Evolutionary conservation across 441 rosid species (phyloP).

Genomic region (Raphanus hybrid): DNA sequence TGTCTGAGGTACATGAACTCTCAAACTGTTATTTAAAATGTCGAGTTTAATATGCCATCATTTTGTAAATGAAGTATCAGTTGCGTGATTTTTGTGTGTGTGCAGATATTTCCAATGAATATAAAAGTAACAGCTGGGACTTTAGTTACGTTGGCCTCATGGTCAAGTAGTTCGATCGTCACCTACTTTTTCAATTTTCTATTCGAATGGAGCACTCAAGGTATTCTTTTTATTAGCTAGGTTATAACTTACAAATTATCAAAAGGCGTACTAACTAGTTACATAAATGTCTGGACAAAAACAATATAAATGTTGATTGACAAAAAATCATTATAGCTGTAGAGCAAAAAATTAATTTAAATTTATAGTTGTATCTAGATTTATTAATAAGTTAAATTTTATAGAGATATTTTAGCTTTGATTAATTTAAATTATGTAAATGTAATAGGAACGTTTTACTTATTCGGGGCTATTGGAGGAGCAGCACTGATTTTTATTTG

Average conservation of each 20-base stretch:
- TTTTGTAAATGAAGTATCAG: background rate
- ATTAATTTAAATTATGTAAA: background rate
- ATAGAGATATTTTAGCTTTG: background rate
- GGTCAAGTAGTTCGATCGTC: constrained; percentile 52
- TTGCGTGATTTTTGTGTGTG: background rate
- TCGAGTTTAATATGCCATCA: background rate
- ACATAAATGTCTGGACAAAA: background rate
- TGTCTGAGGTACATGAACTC: constrained; percentile 41
- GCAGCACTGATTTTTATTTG: constrained; percentile 45
- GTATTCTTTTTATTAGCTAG: constrained; percentile 33
- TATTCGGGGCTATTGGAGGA: constrained; percentile 47
- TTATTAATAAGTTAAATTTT: background rate
- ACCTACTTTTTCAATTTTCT: constrained; percentile 61
- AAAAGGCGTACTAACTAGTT: background rate
- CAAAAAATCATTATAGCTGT: background rate
- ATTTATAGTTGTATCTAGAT: background rate
- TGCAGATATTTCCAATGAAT: constrained; percentile 64
- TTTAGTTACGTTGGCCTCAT: constrained; percentile 50
- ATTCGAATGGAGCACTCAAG: constrained; percentile 68
- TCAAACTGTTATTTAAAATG: background rate
- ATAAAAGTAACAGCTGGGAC: constrained; percentile 62
- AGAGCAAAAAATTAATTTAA: no score
- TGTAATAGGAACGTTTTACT: constrained; percentile 61
- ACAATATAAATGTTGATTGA: background rate
- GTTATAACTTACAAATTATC: no score